These are phyloP conservation scores for Geoglossum cookeanum DNA, from an alignment of 2,329 filamentous ascomycete species.

Conservation along the genomic window DNA sequence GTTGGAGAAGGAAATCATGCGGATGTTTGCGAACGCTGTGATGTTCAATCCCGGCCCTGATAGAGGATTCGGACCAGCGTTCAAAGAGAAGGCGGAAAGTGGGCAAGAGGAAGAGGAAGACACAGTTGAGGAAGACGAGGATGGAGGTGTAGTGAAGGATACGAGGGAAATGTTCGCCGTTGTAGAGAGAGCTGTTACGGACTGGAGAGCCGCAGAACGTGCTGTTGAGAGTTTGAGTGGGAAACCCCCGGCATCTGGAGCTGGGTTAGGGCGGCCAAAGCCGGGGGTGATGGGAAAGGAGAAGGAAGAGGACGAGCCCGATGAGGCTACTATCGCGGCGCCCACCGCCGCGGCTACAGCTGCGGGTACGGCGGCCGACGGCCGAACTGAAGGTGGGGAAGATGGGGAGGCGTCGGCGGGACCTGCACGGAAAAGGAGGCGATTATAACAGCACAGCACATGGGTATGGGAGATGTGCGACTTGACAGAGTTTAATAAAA, in stretches of 20 bases:
- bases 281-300: neutral
- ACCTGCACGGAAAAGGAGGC: neutral
- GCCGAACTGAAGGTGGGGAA: neutral
- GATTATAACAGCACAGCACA: neutral
- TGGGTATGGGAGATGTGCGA: neutral
- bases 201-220: conserved; percentile 6
- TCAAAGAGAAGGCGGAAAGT: conserved; percentile 20
- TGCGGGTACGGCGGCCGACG: neutral
- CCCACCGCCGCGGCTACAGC: neutral
- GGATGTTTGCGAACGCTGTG: conserved; percentile 95
- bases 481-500: neutral
- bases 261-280: neutral
- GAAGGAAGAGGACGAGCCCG: neutral
- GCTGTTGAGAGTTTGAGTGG: conserved; percentile 1
- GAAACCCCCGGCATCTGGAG: neutral
- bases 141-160: conserved; percentile 5
- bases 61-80: conserved; percentile 45
- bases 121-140: conserved; percentile 51
- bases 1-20: conserved; percentile 78
- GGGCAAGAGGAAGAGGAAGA: conserved; percentile 51
- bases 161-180: conserved; percentile 7
- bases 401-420: neutral
- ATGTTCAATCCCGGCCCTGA: conserved; percentile 90
- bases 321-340: neutral
- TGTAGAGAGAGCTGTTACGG: conserved; percentile 4